Conservation (phyloP, 2,329 filamentous ascomycete genomes). For the Colletotrichum incanum region DNA sequence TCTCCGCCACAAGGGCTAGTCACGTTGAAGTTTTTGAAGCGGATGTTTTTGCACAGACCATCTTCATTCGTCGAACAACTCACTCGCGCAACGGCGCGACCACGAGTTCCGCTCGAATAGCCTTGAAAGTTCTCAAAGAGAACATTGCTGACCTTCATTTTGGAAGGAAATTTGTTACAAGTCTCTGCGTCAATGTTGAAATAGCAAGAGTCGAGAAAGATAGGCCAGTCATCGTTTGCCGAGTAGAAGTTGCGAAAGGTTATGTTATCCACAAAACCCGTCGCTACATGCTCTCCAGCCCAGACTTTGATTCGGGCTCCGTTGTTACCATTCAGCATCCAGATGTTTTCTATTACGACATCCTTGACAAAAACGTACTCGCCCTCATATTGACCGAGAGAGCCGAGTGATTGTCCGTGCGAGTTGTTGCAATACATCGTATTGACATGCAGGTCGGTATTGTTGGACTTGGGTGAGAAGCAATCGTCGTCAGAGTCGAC, state of each 20-base stretch:
- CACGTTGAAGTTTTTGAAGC: slow-evolving; percentile 69
- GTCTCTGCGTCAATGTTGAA: slow-evolving; percentile 67
- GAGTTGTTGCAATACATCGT: slow-evolving; percentile 75
- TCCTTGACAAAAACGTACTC: slow-evolving; percentile 70
- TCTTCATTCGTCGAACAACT: slow-evolving; percentile 67
- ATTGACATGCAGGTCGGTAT: slow-evolving; percentile 70
- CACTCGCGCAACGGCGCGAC: slow-evolving; percentile 67
- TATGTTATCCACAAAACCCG: slow-evolving; percentile 73
- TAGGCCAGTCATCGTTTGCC: slow-evolving; percentile 71
- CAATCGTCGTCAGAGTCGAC: slow-evolving; percentile 72
- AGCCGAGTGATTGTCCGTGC: slow-evolving; percentile 71
- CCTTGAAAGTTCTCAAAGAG: slow-evolving; percentile 72
- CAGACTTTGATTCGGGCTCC: slow-evolving; percentile 74
- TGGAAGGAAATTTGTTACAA: slow-evolving; percentile 68
- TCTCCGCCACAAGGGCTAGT: slow-evolving; percentile 63
- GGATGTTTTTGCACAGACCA: slow-evolving; percentile 70
- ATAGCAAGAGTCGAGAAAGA: slow-evolving; percentile 75
- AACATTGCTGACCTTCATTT: slow-evolving; percentile 72
- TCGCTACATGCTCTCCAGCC: slow-evolving; percentile 71
- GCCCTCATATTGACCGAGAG: slow-evolving; percentile 70
- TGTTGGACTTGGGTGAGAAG: slow-evolving; percentile 74
- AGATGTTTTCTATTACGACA: slow-evolving; percentile 72
- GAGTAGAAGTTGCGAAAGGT: slow-evolving; percentile 74
- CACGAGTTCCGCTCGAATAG: slow-evolving; percentile 70
- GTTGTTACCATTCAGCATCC: slow-evolving; percentile 65